These are phyloP conservation scores for Glycine soja DNA, from an alignment of 306 rosid species.

Conservation along the genomic window DNA sequence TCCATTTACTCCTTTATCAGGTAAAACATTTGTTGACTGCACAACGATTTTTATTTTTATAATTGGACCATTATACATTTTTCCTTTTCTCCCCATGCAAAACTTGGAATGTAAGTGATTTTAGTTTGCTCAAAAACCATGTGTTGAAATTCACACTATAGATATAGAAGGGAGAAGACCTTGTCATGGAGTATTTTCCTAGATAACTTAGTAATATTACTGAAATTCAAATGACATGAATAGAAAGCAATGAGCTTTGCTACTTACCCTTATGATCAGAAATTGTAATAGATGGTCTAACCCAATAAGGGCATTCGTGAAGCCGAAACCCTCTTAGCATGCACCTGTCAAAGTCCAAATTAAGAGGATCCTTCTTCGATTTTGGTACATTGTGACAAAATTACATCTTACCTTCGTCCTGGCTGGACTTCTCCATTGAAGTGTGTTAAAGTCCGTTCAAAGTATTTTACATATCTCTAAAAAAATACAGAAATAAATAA, in stretches of 20 bases:
- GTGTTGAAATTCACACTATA: background rate
- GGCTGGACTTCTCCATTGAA: slow-evolving; percentile 79
- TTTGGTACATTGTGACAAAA: slow-evolving; percentile 34
- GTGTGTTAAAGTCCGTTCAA: slow-evolving; percentile 66
- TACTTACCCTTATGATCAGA: slow-evolving; percentile 80
- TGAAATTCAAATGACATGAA: slow-evolving; percentile 20
- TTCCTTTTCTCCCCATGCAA: slow-evolving; percentile 14
- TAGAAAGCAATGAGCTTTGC: slow-evolving; percentile 16
- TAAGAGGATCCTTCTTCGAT: slow-evolving; percentile 43
- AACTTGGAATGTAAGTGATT: slow-evolving; percentile 10
- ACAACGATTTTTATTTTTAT: background rate
- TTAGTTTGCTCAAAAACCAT: slow-evolving; percentile 4
- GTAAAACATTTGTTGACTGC: background rate
- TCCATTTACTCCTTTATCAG: slow-evolving; percentile 27
- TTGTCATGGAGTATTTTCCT: slow-evolving; percentile 17
- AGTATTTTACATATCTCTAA: slow-evolving; percentile 90
- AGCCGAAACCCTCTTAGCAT: slow-evolving; percentile 94
- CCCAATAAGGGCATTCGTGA: slow-evolving; percentile 90
- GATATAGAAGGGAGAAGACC: background rate
- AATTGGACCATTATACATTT: background rate
- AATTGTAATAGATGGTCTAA: slow-evolving; percentile 84
- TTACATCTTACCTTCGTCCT: slow-evolving; percentile 74
- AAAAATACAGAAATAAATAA: slow-evolving; percentile 43
- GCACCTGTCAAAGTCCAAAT: slow-evolving; percentile 69
- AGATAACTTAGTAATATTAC: slow-evolving; percentile 7